Percentiles rank a stretch among this genome's conserved stretches.
These are phyloP conservation scores for Diaporthe citriasiana DNA, from an alignment of 2,329 filamentous ascomycete genomes.

Conservation along the genomic window DNA sequence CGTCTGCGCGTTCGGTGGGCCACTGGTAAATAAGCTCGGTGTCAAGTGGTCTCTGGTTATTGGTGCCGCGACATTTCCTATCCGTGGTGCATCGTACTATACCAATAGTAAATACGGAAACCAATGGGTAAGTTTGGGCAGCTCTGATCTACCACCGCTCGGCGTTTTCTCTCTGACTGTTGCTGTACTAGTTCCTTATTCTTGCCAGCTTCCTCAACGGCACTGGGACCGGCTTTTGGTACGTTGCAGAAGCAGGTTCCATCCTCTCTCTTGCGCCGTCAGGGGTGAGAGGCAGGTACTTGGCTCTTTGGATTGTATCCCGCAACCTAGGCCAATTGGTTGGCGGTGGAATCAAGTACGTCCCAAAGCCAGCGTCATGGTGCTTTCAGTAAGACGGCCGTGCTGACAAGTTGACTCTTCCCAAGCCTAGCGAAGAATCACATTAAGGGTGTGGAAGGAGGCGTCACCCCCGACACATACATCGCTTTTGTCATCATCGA, in stretches of 20 bases:
- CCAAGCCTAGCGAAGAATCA: constrained; percentile 55
- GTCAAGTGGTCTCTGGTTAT: constrained; percentile 62
- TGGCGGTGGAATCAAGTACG: constrained; percentile 61
- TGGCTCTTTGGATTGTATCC: constrained; percentile 63
- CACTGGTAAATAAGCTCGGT: constrained; percentile 61
- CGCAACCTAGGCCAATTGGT: constrained; percentile 62
- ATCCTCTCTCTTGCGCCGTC: constrained; percentile 64
- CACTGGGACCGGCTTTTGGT: constrained; percentile 61
- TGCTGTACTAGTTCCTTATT: constrained; percentile 54
- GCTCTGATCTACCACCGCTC: background rate
- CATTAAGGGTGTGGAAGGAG: constrained; percentile 52
- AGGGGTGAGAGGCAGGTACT: constrained; percentile 61
- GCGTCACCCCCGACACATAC: constrained; percentile 60
- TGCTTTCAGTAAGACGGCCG: background rate
- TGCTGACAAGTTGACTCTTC: background rate
- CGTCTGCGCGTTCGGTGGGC: constrained; percentile 59
- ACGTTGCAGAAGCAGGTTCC: constrained; percentile 62
- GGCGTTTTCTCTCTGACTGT: background rate
- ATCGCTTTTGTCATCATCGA: constrained; percentile 63
- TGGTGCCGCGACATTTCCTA: constrained; percentile 58
- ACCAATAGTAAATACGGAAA: constrained; percentile 63
- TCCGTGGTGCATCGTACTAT: constrained; percentile 62
- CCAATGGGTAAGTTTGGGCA: constrained; percentile 57
- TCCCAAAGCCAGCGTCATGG: background rate
- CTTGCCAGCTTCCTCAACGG: constrained; percentile 55